Evolutionary conservation across 2,329 filamentous ascomycete species (phyloP).

Genomic region (Fusarium sp.): DNA sequence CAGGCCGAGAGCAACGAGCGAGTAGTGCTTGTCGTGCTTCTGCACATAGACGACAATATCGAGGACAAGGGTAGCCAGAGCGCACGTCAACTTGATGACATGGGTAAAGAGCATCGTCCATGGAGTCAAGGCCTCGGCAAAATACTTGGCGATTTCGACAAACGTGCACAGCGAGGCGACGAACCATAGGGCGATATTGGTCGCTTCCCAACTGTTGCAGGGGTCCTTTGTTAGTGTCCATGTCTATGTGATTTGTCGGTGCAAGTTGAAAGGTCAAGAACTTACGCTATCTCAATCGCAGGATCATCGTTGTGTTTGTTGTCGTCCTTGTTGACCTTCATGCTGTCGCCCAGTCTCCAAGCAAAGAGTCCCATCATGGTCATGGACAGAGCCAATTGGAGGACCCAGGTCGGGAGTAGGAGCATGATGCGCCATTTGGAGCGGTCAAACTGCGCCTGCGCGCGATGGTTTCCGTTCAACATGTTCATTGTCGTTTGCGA

Average conservation of each 20-base stretch:
- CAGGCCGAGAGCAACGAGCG: conserved; percentile 60
- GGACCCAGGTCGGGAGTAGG: conserved; percentile 62
- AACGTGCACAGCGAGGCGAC: conserved; percentile 60
- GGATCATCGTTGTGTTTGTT: conserved; percentile 54
- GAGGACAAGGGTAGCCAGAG: conserved; percentile 60
- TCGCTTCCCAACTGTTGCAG: conserved; percentile 63
- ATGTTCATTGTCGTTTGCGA: conserved; percentile 6
- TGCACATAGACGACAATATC: conserved; percentile 64
- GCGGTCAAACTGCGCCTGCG: conserved; percentile 65
- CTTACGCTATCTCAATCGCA: conserved; percentile 64
- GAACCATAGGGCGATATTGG: conserved; percentile 63
- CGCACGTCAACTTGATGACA: conserved; percentile 61
- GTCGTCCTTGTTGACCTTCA: conserved; percentile 56
- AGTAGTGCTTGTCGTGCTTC: conserved; percentile 60
- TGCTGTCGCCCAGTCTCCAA: conserved; percentile 63
- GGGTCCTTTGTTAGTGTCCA: not conserved
- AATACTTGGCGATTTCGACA: conserved; percentile 60
- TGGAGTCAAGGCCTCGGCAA: conserved; percentile 64
- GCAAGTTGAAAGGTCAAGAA: conserved; percentile 14
- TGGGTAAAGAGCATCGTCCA: conserved; percentile 66
- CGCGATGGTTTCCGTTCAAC: conserved; percentile 57
- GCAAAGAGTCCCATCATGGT: conserved; percentile 64
- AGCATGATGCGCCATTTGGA: conserved; percentile 63
- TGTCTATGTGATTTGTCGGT: not conserved
- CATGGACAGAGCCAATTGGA: conserved; percentile 60